These are phyloP conservation scores for Colletotrichum kahawae DNA, from an alignment of 2,329 filamentous ascomycete species.

Conservation along the genomic window DNA sequence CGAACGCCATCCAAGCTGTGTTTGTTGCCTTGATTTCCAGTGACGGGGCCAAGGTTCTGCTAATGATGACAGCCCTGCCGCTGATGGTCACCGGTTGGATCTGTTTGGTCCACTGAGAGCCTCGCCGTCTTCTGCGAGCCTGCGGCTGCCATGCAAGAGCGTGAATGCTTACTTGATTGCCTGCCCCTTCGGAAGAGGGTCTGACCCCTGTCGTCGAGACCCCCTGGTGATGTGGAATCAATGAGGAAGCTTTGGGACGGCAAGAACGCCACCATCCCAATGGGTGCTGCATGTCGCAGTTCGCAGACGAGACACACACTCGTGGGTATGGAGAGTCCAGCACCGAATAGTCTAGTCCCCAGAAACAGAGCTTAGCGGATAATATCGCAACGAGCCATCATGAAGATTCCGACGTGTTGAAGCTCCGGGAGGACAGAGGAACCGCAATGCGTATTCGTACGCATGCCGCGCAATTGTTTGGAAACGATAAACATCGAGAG, in stretches of 20 bases:
- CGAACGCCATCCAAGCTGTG: background rate
- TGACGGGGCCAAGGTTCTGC: background rate
- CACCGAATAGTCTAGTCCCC: background rate
- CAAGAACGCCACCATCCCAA: background rate
- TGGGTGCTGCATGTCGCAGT: constrained; percentile 16
- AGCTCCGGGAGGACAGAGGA: background rate
- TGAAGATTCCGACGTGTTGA: background rate
- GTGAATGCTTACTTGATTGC: background rate
- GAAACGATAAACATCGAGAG: background rate
- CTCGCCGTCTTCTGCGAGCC: background rate
- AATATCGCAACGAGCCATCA: background rate
- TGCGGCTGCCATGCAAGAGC: background rate
- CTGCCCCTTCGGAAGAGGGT: background rate
- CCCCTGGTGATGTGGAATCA: constrained; percentile 17
- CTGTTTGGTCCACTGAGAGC: background rate
- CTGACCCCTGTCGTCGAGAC: background rate
- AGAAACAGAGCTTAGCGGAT: background rate
- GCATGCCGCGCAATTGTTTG: background rate
- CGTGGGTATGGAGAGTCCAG: background rate
- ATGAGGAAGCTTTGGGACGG: background rate
- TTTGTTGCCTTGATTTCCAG: background rate
- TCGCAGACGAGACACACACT: constrained; percentile 2
- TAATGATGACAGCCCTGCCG: background rate
- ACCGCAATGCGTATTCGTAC: background rate
- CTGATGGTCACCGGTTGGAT: background rate